These are phyloP conservation scores for Rubia balearica DNA, from an alignment of 305 asterid species.

Conservation along the genomic window DNA sequence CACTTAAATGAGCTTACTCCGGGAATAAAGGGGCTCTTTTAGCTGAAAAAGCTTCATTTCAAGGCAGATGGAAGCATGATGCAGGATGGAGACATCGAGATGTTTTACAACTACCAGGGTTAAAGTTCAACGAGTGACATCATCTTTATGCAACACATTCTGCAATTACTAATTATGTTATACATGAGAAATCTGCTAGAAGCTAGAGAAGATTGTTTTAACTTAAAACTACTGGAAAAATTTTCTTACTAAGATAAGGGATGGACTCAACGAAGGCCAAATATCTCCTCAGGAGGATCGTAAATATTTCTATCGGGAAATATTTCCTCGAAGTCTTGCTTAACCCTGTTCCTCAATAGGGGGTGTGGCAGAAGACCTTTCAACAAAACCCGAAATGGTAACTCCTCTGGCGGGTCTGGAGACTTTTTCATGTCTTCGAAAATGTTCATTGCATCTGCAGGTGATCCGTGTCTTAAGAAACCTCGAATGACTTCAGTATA, in stretches of 20 bases:
- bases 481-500: constrained; percentile 90
- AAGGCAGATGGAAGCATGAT: background rate
- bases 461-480: constrained; percentile 82
- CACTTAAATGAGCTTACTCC: background rate
- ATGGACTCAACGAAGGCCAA: constrained; percentile 67
- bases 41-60: background rate
- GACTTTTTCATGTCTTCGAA: constrained; percentile 86
- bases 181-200: background rate
- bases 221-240: background rate
- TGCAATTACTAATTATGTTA: background rate
- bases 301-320: constrained; percentile 77
- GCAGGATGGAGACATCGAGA: background rate
- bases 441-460: constrained; percentile 93
- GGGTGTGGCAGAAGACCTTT: constrained; percentile 99
- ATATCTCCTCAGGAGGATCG: constrained; percentile 93
- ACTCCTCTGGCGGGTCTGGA: constrained; percentile 83
- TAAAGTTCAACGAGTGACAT: constrained; percentile 3
- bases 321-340: constrained; percentile 87
- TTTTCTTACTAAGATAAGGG: background rate
- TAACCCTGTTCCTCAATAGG: constrained; percentile 73
- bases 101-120: background rate
- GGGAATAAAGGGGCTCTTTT: background rate
- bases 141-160: background rate
- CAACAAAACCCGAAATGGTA: constrained; percentile 76
- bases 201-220: background rate